These are phyloP conservation scores for Schwanniomyces pseudopolymorphus DNA, from an alignment of 805 yeast species.

Conservation along the genomic window DNA sequence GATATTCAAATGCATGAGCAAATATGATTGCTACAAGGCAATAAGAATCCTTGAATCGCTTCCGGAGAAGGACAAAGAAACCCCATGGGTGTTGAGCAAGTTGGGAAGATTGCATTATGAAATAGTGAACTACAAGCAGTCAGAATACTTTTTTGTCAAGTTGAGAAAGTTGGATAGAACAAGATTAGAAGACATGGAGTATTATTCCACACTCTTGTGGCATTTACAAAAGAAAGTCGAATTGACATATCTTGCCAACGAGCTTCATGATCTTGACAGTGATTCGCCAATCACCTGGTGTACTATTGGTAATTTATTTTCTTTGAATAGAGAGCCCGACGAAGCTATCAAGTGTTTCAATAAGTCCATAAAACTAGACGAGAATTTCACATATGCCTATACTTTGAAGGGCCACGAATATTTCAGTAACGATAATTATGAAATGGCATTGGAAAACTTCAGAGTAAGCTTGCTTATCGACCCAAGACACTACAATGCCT, in stretches of 20 bases:
- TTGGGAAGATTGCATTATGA: constrained; percentile 84
- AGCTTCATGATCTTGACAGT: constrained; percentile 63
- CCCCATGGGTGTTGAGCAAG: constrained; percentile 85
- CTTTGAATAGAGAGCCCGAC: constrained; percentile 79
- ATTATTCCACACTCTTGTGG: constrained; percentile 88
- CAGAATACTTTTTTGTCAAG: constrained; percentile 60
- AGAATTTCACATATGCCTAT: constrained; percentile 79
- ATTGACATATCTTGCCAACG: constrained; percentile 80
- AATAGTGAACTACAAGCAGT: constrained; percentile 77
- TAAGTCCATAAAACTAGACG: constrained; percentile 69
- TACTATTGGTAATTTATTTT: constrained; percentile 83
- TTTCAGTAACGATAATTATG: constrained; percentile 84
- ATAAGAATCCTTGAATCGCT: constrained; percentile 64
- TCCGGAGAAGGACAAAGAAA: constrained; percentile 58
- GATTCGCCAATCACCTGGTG: constrained; percentile 88
- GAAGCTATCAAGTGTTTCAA: constrained; percentile 87
- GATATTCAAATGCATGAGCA: constrained; percentile 57
- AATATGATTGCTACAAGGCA: constrained; percentile 79
- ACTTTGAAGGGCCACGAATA: constrained; percentile 94
- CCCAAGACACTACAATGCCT: constrained; percentile 85
- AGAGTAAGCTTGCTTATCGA: constrained; percentile 75
- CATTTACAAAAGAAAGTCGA: constrained; percentile 81
- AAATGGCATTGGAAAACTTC: constrained; percentile 82
- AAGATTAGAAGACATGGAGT: constrained; percentile 85
- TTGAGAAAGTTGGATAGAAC: constrained; percentile 73